These are phyloP conservation scores for Alloascoidea africana DNA, from an alignment of 805 yeast species.

Conservation along the genomic window DNA sequence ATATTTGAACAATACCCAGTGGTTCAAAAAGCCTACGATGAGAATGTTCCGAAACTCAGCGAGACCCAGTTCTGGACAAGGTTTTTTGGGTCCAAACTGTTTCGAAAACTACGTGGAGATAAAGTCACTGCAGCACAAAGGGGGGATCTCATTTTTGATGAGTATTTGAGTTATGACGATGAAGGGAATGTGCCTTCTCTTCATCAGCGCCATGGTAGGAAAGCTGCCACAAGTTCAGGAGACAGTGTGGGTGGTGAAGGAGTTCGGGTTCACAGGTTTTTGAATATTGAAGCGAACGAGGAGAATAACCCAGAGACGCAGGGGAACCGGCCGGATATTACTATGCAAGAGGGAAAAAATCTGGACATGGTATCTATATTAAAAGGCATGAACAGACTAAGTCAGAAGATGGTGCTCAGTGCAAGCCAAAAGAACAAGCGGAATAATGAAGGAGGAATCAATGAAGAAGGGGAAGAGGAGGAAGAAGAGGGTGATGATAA, in stretches of 20 bases:
- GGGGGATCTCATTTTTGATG: conserved; percentile 75
- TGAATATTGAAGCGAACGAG: conserved; percentile 70
- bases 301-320: conserved; percentile 62
- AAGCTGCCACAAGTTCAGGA: too few species aligned
- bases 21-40: conserved; percentile 77
- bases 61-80: conserved; percentile 96
- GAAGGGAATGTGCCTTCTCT: conserved; percentile 20
- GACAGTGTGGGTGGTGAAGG: conserved; percentile 17
- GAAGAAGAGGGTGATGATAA: conserved; percentile 12
- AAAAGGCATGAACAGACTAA: conserved; percentile 78
- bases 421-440: too few species aligned
- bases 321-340: conserved; percentile 79
- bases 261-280: conserved; percentile 45
- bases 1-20: conserved; percentile 89
- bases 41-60: conserved; percentile 74
- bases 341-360: conserved; percentile 55
- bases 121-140: conserved; percentile 58
- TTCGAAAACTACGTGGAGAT: conserved; percentile 82
- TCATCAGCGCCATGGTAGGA: conserved; percentile 8
- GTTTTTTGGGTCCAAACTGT: conserved; percentile 81
- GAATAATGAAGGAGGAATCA: conserved; percentile 22
- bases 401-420: conserved; percentile 63
- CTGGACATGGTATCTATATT: conserved; percentile 64
- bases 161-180: conserved; percentile 59
- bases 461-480: conserved; percentile 19